A percentile compares a stretch with the other conserved stretches of the same genome.
These are phyloP conservation scores for Hibiscus syriacus DNA, from an alignment of 345 rosid genomes.

Conservation along the genomic window DNA sequence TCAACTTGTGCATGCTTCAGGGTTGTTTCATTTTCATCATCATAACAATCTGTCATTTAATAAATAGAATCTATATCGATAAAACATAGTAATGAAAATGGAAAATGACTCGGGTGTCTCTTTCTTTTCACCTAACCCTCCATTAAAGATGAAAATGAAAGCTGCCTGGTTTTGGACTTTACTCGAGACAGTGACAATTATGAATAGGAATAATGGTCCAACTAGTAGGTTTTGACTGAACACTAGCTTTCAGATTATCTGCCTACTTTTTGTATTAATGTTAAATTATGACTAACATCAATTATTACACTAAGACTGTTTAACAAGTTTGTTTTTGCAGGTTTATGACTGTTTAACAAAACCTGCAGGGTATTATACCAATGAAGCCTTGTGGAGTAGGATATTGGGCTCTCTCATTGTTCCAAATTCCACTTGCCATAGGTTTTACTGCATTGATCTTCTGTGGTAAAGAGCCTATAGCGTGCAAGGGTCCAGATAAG, in stretches of 20 bases:
- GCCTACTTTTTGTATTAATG: background rate
- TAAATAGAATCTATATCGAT: background rate
- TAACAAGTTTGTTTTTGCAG: no score
- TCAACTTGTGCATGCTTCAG: background rate
- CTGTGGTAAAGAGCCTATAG: conserved; percentile 28
- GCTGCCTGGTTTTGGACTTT: conserved; percentile 5
- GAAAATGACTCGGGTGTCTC: background rate
- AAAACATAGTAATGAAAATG: background rate
- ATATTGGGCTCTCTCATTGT: conserved; percentile 61
- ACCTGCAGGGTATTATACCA: conserved; percentile 49
- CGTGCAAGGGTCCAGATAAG: conserved; percentile 20
- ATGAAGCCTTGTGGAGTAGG: conserved; percentile 57
- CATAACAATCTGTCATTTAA: background rate
- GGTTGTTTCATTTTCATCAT: background rate
- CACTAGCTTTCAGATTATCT: background rate
- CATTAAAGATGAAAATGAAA: background rate
- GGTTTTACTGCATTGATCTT: conserved; percentile 60
- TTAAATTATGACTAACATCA: background rate
- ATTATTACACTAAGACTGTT: no score
- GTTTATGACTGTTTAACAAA: background rate
- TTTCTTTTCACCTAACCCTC: background rate
- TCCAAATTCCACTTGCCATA: conserved; percentile 75
- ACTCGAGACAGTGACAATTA: background rate
- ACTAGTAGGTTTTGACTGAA: no score
- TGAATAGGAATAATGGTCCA: no score